Evolutionary conservation across 345 rosid species (phyloP), one percentile per base, ranked within the genome.

Genomic region (Ailanthus altissimus): DNA sequence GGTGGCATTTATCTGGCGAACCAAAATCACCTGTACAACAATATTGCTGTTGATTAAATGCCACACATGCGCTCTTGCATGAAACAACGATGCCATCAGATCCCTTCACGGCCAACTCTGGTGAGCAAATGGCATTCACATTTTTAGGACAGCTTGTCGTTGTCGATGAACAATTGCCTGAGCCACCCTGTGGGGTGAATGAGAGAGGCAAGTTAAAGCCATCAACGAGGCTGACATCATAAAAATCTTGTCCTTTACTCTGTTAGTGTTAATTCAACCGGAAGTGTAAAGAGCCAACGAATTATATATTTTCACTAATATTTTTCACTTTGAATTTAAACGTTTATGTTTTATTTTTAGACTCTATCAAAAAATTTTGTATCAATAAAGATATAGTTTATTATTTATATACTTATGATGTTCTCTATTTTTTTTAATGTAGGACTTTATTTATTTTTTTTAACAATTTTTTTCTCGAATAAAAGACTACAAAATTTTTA

Each of bases 41-140:
- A 26, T 76, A 89, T 36, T 78, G 69, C 0, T 86, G 78, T 51
- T 61, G 28, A 20, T 75, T 67, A 0, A 89, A 75, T 12, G 77
- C 79, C 36, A 69, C 0, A 51, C 94, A 90, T 0, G 92, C 88
- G 65, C 84, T 89, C 69, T 79, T 85, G 76, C 93, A 88, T 0
- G 75, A 89, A 0, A 90, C n/a, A 0, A 81, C 84, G 0, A 53
- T 42, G 2, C 88, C 81, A 5, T 23, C 77, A 2, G 60, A 7
- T 15, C 51, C 84, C 43, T 58, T 76, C 47, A 86, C 77, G 2
- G 72, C 77, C 3, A 88, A 78, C 72, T 89, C 87, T 0, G 42
- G 8, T 0, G 92, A 92, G 53, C 97, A 92, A 20, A 72, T 85
- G 0, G 36, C 5, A 64, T 88, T 88, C 16, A 88, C 10, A 12